These are phyloP conservation scores for Puccinia novopanici DNA, from an alignment of 1,284 basidiomycete genomes.

Conservation along the genomic window DNA sequence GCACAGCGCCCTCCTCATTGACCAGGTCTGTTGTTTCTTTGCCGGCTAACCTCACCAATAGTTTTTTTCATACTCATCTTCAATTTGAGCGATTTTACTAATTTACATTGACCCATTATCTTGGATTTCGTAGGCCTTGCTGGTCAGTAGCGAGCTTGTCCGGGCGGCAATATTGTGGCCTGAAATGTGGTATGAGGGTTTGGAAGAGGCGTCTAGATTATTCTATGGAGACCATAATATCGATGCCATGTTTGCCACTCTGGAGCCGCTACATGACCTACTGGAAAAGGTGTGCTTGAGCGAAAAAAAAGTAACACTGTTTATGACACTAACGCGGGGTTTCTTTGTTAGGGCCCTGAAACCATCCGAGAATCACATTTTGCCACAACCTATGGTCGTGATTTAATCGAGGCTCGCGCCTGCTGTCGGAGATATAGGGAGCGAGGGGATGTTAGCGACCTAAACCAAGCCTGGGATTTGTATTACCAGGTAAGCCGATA, in stretches of 20 bases:
- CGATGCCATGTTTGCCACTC: conserved; percentile 93
- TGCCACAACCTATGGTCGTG: conserved; percentile 88
- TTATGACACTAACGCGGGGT: not conserved
- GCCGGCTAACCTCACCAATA: not conserved
- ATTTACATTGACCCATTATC: not conserved
- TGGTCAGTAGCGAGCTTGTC: conserved; percentile 93
- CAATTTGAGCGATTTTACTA: not conserved
- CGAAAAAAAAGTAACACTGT: not conserved
- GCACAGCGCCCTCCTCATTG: conserved; percentile 83
- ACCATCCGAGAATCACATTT: conserved; percentile 95
- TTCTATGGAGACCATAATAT: conserved; percentile 99
- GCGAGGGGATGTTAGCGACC: conserved; percentile 82
- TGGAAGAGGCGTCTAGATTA: conserved; percentile 94
- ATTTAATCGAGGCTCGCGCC: conserved; percentile 90
- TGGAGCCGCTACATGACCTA: conserved; percentile 92
- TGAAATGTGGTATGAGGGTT: conserved; percentile 97
- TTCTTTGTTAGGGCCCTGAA: conserved; percentile 74
- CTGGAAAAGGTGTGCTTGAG: conserved; percentile 73
- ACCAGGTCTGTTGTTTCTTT: conserved; percentile 67
- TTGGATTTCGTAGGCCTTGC: conserved; percentile 67
- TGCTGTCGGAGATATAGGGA: conserved; percentile 83
- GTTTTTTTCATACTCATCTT: not conserved
- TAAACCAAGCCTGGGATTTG: conserved; percentile 99
- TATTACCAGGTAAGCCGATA: conserved; percentile 71
- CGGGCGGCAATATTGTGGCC: conserved; percentile 98